Evolutionary conservation across 441 rosid genomes (phyloP), one percentile per base, ranked within the genome.

Genomic region (Cnidoscolus chayamansa): DNA sequence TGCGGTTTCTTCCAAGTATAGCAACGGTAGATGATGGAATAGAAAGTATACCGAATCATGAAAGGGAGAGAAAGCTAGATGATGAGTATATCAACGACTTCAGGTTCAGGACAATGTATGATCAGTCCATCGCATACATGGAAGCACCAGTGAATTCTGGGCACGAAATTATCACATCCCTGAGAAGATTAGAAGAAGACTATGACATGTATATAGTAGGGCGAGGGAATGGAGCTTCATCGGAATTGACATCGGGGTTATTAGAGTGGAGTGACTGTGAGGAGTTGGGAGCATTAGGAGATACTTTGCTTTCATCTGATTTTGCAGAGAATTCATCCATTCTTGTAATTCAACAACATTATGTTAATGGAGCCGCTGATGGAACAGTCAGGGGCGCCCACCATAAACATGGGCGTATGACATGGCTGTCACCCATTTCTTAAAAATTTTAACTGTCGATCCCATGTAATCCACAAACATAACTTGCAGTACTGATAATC

Each of bases 41-140:
- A 66, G 45, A 76, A 7, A 20, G 58, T 0, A 13, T 65, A 10
- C 31, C 55, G 7, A 62, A 74, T 19, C 63, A 5, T 3, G 74
- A 74, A n/a, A 65, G 0, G 0, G 67, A 63, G 48, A 76, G 58
- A 31, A 74, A 70, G 15, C 4, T 69, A 0, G 87, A 86, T 7
- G 87, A 82, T 13, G 83, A 80, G 19, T 84, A 56, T 6, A 47
- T 84, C 1, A 78, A 84, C 49, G 81, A 82, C 60, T 80, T 86
- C 75, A 79, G 80, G 63, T 80, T 78, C 60, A 78, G 53, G 43
- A 68, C 79, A 10, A 82, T 75, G 83, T 55, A 63, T 15, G 75
- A 77, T 2, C 43, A 75, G 2, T 72, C 77, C 2, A 69, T 86
- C 61, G 67, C 31, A 10, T 86, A 76, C 49, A 2, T 63, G 0